A percentile compares a stretch with the other conserved stretches of the same genome.
phyloP scores from a whole-genome alignment of 176 grass and related monocot species.

The Ensete ventricosum region DNA sequence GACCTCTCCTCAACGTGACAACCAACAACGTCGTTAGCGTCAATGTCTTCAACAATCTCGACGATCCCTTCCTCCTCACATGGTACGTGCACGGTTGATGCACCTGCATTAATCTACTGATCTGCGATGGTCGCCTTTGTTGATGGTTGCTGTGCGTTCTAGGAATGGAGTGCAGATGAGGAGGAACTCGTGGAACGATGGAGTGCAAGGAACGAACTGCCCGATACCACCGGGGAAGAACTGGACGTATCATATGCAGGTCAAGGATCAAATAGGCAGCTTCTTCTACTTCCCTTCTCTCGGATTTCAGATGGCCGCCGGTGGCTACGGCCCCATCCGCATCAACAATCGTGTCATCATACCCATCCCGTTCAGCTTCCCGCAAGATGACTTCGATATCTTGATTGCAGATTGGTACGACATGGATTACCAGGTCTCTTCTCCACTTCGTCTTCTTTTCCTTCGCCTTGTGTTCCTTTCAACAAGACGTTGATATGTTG shows the following conservation, averaged over 20 bases:
- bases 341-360: conserved; percentile 3
- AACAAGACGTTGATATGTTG: no score
- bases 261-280: conserved; percentile 12
- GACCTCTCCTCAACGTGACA: neutral
- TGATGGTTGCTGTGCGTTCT: no score
- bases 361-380: conserved; percentile 2
- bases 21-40: conserved; percentile 2
- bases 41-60: conserved; percentile 1
- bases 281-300: conserved; percentile 11
- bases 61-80: conserved; percentile 11
- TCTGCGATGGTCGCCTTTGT: no score
- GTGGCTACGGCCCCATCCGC: conserved; percentile 12
- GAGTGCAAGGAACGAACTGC: conserved; percentile 11
- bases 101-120: neutral
- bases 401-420: conserved; percentile 1
- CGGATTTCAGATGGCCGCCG: neutral
- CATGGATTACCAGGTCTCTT: neutral
- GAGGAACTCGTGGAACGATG: conserved; percentile 16
- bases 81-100: neutral
- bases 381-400: conserved; percentile 5
- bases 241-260: neutral
- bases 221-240: neutral
- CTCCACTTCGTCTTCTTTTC: neutral
- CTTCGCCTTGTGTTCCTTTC: no score
- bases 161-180: conserved; percentile 12